A percentile compares a stretch with the other conserved stretches of the same genome.
Conservation (phyloP, 139 green algal genomes). For the Tetradesmus lagerheimii region DNA sequence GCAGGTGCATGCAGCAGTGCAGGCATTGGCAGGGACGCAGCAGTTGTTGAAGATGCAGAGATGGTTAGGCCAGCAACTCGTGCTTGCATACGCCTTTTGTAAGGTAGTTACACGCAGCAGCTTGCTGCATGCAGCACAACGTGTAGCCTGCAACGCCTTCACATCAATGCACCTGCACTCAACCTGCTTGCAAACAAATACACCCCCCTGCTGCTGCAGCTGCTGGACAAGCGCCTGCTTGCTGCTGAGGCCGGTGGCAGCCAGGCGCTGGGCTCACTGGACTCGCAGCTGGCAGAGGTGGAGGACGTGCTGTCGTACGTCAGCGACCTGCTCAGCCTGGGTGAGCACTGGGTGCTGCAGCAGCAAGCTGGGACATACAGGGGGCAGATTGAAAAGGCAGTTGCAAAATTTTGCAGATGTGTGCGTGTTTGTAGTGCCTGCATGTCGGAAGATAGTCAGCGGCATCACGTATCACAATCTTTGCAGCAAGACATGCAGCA, state of each 20-base stretch:
- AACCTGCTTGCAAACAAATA: no score
- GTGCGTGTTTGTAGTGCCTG: no score
- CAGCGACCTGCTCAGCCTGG: slow-evolving; percentile 89
- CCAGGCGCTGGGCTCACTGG: slow-evolving; percentile 66
- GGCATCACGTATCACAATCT: no score
- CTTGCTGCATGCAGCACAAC: neutral
- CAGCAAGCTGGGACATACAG: no score
- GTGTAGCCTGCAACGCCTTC: no score
- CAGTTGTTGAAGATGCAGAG: neutral
- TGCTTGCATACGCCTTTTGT: neutral
- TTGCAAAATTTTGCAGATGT: no score
- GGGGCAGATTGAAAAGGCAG: no score
- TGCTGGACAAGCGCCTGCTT: slow-evolving; percentile 61
- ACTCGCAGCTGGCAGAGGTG: slow-evolving; percentile 89
- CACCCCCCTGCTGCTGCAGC: slow-evolving; percentile 19
- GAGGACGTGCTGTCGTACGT: slow-evolving; percentile 96
- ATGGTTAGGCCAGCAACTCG: neutral
- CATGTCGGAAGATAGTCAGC: no score
- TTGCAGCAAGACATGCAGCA: no score
- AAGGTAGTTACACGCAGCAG: neutral
- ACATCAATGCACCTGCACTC: neutral
- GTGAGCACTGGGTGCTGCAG: slow-evolving; percentile 44
- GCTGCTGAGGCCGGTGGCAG: slow-evolving; percentile 50
- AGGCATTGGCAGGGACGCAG: neutral
- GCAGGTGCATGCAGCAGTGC: slow-evolving; percentile 2